Percentiles rank a stretch among this genome's conserved stretches.
Evolutionary conservation across 139 green algal species (phyloP).

Genomic region (Coelastrella sp.): DNA sequence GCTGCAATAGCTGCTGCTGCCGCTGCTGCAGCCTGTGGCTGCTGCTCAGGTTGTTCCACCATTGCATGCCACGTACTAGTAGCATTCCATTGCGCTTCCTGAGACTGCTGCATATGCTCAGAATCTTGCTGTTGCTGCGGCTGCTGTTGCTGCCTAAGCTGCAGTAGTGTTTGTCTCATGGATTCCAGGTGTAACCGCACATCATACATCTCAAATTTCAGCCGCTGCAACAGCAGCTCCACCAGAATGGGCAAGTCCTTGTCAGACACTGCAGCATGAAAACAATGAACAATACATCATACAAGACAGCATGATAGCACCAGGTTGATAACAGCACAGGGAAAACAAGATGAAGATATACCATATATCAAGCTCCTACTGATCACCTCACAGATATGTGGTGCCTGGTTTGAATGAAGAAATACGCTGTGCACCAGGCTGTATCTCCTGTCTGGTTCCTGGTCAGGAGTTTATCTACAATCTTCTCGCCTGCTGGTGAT

Average conservation of each 20-base stretch:
- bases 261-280: constrained; percentile 33
- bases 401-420: too few species aligned
- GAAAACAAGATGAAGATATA: not conserved
- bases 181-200: not conserved
- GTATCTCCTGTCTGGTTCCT: not conserved
- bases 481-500: too few species aligned
- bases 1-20: not conserved
- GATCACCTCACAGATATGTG: too few species aligned
- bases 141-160: not conserved
- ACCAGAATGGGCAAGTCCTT: constrained; percentile 41
- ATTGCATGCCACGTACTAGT: not conserved
- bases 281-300: not conserved
- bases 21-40: constrained; percentile 31
- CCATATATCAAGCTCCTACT: not conserved
- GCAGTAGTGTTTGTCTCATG: not conserved
- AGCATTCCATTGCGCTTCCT: not conserved
- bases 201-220: not conserved
- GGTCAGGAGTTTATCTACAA: too few species aligned
- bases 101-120: not conserved
- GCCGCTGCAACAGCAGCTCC: constrained; percentile 40
- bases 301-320: too few species aligned
- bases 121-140: not conserved
- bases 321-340: not conserved
- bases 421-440: too few species aligned
- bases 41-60: not conserved